Evolutionary conservation across 176 grass and related monocot genomes (phyloP).

Genomic region (Carex parvula): DNA sequence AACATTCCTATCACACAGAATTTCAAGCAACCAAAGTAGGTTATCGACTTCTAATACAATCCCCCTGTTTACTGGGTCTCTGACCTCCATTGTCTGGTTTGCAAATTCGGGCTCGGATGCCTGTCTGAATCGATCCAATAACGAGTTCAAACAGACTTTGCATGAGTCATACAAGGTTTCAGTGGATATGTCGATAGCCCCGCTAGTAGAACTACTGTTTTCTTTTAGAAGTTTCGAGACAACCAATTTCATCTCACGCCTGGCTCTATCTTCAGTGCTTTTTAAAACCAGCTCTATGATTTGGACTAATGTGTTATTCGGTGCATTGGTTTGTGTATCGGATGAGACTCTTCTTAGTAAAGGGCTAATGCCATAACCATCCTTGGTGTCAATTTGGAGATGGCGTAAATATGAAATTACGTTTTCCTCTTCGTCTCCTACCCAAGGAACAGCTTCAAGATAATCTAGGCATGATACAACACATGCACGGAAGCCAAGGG

Average conservation of each 20-base stretch:
- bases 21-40: conserved; percentile 73
- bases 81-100: conserved; percentile 38
- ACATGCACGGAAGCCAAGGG: conserved; percentile 56
- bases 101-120: conserved; percentile 37
- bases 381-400: conserved; percentile 31
- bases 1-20: conserved; percentile 44
- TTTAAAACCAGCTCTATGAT: conserved; percentile 77
- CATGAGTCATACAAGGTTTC: conserved; percentile 52
- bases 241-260: conserved; percentile 70
- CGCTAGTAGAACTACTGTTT: conserved; percentile 35
- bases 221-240: conserved; percentile 86
- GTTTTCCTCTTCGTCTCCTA: conserved; percentile 80
- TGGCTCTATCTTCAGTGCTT: conserved; percentile 60
- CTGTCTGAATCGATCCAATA: conserved; percentile 46
- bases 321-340: conserved; percentile 27
- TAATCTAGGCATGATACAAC: conserved; percentile 70
- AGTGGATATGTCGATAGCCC: conserved; percentile 46
- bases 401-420: conserved; percentile 61
- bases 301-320: conserved; percentile 49
- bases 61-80: conserved; percentile 35
- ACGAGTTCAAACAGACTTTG: conserved; percentile 45
- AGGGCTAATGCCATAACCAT: conserved; percentile 39
- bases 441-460: conserved; percentile 77
- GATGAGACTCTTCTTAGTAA: conserved; percentile 67
- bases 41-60: conserved; percentile 69